A percentile compares a stretch with the other conserved stretches of the same genome.
Evolutionary conservation across 1,139 yeast species (phyloP).

Genomic region (Taphrina confusa): DNA sequence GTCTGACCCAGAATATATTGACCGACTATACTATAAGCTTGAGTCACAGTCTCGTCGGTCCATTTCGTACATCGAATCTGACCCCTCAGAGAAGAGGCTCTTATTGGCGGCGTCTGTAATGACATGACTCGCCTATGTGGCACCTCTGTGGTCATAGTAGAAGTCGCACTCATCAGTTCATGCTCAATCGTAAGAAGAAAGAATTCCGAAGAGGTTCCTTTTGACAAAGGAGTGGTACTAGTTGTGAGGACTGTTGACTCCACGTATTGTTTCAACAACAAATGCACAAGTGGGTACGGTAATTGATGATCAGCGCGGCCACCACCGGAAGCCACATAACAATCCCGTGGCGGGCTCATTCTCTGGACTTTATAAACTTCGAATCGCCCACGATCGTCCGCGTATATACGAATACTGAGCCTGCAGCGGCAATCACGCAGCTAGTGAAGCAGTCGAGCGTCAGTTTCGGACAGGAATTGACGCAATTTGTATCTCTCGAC

Average conservation of each 20-base stretch:
- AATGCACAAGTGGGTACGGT: not conserved
- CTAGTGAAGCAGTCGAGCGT: no score
- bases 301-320: no score
- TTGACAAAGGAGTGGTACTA: not conserved
- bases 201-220: not conserved
- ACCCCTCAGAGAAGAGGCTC: slow-evolving; percentile 1
- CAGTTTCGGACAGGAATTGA: no score
- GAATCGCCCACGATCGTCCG: no score
- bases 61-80: slow-evolving; percentile 4
- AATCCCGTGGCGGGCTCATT: no score
- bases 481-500: no score
- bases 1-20: slow-evolving; percentile 87
- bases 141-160: not conserved
- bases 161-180: slow-evolving; percentile 12
- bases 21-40: slow-evolving; percentile 55
- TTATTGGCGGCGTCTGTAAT: slow-evolving; percentile 6
- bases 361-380: no score
- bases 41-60: slow-evolving; percentile 29
- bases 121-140: slow-evolving; percentile 16
- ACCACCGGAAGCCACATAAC: no score
- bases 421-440: no score
- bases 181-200: not conserved
- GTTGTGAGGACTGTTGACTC: not conserved
- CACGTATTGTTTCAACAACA: slow-evolving; percentile 6
- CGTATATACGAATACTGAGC: no score